Conservation (phyloP, 345 rosid species). For the Psidium guajava region DNA sequence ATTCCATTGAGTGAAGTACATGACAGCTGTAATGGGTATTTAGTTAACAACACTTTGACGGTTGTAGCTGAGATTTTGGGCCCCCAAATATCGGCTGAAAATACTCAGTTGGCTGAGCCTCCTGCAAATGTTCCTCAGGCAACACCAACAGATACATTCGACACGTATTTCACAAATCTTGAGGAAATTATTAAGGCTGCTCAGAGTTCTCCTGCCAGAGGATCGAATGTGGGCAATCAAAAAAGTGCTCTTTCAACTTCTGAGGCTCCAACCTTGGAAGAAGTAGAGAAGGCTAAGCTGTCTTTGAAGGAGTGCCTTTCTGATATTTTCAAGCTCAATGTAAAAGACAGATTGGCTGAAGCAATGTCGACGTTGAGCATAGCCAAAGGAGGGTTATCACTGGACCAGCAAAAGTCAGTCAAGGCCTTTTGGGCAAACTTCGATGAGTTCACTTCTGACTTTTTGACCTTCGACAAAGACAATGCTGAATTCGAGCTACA, state of each 20-base stretch:
- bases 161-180: neutral
- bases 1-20: neutral
- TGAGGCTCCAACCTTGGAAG: neutral
- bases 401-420: neutral
- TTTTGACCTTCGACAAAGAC: conserved; percentile 1
- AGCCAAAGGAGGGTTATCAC: neutral
- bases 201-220: neutral
- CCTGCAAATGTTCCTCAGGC: neutral
- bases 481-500: neutral
- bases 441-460: neutral
- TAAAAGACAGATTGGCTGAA: neutral
- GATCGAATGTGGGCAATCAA: neutral
- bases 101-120: neutral
- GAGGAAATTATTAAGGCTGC: neutral
- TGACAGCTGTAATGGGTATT: neutral
- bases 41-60: conserved; percentile 2
- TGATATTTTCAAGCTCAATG: conserved; percentile 3
- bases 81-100: neutral
- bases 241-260: neutral
- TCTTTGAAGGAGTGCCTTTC: conserved; percentile 7
- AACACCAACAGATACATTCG: neutral
- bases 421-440: neutral
- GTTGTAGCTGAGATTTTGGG: neutral
- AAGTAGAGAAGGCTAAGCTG: neutral
- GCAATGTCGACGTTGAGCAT: neutral